These are phyloP conservation scores for Zostera marina DNA, from an alignment of 116 monocot genomes.

Conservation along the genomic window DNA sequence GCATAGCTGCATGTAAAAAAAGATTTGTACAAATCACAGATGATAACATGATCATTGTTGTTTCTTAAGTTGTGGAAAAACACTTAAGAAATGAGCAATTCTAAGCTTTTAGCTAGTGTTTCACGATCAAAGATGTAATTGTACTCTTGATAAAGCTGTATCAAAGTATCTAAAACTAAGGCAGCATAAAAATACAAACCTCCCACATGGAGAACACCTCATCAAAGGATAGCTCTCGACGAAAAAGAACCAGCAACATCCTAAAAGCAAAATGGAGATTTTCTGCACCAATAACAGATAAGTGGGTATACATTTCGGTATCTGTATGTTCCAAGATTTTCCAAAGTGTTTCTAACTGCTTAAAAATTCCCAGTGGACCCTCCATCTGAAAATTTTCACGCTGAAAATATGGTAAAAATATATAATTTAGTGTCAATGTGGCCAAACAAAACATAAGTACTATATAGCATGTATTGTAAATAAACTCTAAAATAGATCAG, in stretches of 20 bases:
- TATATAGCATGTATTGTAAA: neutral
- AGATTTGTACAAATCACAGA: no score
- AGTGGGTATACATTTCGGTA: conserved; percentile 75
- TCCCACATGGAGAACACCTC: conserved; percentile 92
- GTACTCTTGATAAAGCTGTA: no score
- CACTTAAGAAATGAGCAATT: no score
- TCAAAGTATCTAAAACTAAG: neutral
- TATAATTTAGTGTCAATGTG: neutral
- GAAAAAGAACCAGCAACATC: conserved; percentile 90
- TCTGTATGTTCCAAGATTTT: conserved; percentile 85
- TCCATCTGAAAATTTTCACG: conserved; percentile 98
- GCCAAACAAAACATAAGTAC: neutral
- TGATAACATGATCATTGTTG: no score
- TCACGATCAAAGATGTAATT: no score
- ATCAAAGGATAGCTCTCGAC: conserved; percentile 78
- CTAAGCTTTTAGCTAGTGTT: no score
- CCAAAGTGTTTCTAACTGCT: conserved; percentile 84
- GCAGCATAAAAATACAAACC: conserved; percentile 33
- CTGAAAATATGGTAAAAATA: conserved; percentile 23
- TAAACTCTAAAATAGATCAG: neutral
- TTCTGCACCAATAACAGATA: conserved; percentile 82
- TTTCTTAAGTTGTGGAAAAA: no score
- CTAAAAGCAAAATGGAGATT: conserved; percentile 91
- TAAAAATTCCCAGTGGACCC: conserved; percentile 90
- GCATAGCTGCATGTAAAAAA: no score